Evolutionary conservation across 1,284 basidiomycete species (phyloP), one percentile per base, ranked within the genome.

Genomic region (Tilletiaria anomala): DNA sequence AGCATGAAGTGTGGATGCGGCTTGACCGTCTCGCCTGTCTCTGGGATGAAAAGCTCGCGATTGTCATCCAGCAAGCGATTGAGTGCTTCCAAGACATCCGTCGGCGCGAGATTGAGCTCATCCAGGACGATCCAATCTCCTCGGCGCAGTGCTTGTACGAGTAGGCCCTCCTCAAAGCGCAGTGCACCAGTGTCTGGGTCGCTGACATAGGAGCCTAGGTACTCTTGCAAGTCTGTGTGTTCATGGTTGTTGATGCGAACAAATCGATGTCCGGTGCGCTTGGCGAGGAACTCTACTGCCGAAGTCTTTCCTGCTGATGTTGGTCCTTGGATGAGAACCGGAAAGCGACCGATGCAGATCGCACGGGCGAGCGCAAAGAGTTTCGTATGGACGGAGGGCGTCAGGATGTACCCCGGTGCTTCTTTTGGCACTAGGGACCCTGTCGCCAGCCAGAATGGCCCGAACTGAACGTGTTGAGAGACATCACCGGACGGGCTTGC

Each of bases 221-320:
- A 99, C 65, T 99, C 93, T 63, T 99, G 93, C 40, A 71, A 89
- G 67, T 99, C 93, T 4, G 93, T 99, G 65, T 97, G 93, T 59
- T 99, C 93, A 70, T 99, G 93, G 61, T 99, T 97, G 72, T 99
- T 97, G 75, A 97, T 96, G 26, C 93, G 83, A 20, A 99, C 80
- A 65, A 97, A 97, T 21, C 78, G 77, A 71, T 99, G 93, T 0
- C 93, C 91, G 0, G 91, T 96, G 45, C 83, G 76, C 46, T 78
- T 78, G 2, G 93, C 91, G 17, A 99, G 77, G 68, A 93, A 96
- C 70, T 96, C 89, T 44, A 97, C 80, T 1, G 93, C 84, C 62
- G 85, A 91, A 1, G 93, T 99, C 72, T 97, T 97, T 32, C 93
- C 93, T 40, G 83, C 85, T 1, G 91, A 96, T 0, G 93, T 99